A percentile compares a stretch with the other conserved stretches of the same genome.
Evolutionary conservation across 768 basidiomycete species (phyloP).

Genomic region (Macrolepiota dolichaula): DNA sequence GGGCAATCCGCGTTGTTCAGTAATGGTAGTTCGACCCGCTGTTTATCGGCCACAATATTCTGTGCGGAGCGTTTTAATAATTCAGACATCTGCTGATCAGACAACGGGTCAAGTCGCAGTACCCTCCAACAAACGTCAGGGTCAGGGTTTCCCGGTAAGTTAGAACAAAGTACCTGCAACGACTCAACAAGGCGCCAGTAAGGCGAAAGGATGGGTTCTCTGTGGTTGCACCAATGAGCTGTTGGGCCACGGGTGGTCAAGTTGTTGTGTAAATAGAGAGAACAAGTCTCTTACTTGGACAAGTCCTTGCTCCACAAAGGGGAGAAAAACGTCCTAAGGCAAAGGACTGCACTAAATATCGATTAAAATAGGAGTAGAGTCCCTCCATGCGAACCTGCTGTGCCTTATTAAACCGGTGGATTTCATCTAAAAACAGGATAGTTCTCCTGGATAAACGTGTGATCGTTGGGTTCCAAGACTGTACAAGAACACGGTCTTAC

Average conservation of each 20-base stretch:
- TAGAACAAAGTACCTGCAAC: constrained; percentile 57
- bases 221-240: constrained; percentile 82
- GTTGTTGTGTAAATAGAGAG: neutral
- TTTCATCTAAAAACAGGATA: constrained; percentile 78
- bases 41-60: neutral
- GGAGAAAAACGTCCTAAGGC: constrained; percentile 72
- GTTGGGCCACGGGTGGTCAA: neutral
- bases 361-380: neutral
- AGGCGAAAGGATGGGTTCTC: constrained; percentile 89
- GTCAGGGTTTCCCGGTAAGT: constrained; percentile 11
- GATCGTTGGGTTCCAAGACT: constrained; percentile 5
- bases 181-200: constrained; percentile 67
- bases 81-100: constrained; percentile 52
- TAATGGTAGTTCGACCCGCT: constrained; percentile 1
- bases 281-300: constrained; percentile 46
- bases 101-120: constrained; percentile 66
- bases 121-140: constrained; percentile 45
- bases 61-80: constrained; percentile 28
- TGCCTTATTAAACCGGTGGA: constrained; percentile 74
- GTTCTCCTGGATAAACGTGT: constrained; percentile 51
- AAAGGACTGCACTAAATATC: neutral
- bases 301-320: constrained; percentile 75
- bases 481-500: constrained; percentile 26
- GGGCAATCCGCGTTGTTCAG: constrained; percentile 4
- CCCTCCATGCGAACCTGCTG: constrained; percentile 47